These are phyloP conservation scores for Xylaria intraflava DNA, from an alignment of 495 filamentous ascomycete species.

Conservation along the genomic window DNA sequence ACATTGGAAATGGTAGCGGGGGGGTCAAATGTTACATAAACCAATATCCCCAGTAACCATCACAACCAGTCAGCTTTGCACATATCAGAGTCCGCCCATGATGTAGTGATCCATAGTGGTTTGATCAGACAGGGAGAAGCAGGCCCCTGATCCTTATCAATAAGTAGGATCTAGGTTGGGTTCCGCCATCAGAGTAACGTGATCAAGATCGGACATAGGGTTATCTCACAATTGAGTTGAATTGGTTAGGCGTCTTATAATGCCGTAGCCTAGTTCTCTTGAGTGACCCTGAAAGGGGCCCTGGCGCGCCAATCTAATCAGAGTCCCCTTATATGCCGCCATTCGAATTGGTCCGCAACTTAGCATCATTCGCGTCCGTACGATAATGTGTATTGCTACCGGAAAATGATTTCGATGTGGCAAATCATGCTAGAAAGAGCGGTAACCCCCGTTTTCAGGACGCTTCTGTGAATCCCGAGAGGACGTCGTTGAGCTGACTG, in stretches of 20 bases:
- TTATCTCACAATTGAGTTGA: not conserved
- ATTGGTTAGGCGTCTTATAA: not conserved
- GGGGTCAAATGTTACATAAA: not conserved
- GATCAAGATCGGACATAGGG: not conserved
- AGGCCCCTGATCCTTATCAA: not conserved
- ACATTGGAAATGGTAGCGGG: not conserved
- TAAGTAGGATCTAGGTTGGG: not conserved
- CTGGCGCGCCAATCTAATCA: not conserved
- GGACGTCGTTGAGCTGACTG: not conserved
- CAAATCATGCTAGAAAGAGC: not conserved
- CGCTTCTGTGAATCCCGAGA: not conserved
- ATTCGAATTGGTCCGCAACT: not conserved
- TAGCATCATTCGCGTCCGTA: not conserved
- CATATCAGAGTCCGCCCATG: not conserved
- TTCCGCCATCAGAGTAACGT: not conserved
- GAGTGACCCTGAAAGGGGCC: not conserved
- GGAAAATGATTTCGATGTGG: not conserved
- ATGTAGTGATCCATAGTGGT: not conserved
- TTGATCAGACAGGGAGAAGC: not conserved
- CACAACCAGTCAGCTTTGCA: not conserved
- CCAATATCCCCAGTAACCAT: not conserved
- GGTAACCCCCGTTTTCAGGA: not conserved
- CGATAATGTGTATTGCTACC: not conserved
- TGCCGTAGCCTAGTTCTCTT: not conserved
- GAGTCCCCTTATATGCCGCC: not conserved